Conservation (phyloP, 306 rosid species). For the Ceratonia siliqua region DNA sequence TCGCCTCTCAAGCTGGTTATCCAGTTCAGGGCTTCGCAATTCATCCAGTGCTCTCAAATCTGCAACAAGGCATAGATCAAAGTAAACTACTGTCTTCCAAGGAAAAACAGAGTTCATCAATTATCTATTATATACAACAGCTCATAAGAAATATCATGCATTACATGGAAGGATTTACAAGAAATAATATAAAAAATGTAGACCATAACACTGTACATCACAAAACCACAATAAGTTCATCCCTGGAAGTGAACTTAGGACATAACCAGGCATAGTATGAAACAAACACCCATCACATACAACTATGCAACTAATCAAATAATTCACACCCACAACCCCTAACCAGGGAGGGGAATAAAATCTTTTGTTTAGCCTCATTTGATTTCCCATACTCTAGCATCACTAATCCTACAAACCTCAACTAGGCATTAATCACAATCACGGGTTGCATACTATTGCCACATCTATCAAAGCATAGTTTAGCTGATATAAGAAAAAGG, state of each 20-base stretch:
- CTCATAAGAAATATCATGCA: not conserved
- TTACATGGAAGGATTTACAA: slow-evolving; percentile 2
- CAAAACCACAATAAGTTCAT: not conserved
- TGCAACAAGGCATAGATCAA: slow-evolving; percentile 40
- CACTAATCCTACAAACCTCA: not conserved
- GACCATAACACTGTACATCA: not conserved
- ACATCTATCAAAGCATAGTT: not conserved
- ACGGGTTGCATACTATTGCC: not conserved
- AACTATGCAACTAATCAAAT: not conserved
- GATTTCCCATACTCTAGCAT: slow-evolving; percentile 2
- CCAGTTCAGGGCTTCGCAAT: slow-evolving; percentile 66
- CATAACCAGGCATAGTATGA: not conserved
- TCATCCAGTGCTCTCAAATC: slow-evolving; percentile 56
- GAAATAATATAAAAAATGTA: not conserved
- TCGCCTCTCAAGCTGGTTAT: slow-evolving; percentile 64
- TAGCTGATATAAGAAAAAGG: not conserved
- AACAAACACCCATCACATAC: not conserved
- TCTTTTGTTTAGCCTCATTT: not conserved
- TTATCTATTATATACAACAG: slow-evolving; percentile 1
- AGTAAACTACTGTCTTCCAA: slow-evolving; percentile 14
- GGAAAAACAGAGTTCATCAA: not conserved
- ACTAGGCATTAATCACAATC: not conserved
- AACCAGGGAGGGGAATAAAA: not conserved
- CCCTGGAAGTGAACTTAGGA: not conserved
- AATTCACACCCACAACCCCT: not conserved